Evolutionary conservation across 2,329 filamentous ascomycete genomes (phyloP), one percentile per base, ranked within the genome.

Genomic region (Emydomyces testavorans): DNA sequence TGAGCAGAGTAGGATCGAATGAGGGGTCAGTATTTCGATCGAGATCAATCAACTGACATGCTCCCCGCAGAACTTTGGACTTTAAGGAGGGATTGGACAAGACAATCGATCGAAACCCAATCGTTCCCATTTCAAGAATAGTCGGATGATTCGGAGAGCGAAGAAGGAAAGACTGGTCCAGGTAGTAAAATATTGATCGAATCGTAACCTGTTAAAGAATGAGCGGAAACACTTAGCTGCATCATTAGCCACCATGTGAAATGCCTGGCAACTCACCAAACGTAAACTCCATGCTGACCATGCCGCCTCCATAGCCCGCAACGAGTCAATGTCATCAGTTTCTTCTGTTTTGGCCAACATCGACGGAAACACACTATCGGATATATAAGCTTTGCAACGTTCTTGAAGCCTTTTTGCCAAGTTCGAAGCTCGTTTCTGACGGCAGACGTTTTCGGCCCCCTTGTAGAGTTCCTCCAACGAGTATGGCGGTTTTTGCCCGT

Each of bases 381-480:
- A 62, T 8, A 82, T 71, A 65, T 93, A 82, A 11, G 64, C 66
- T 51, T 82, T 79, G 60, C 83, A 86, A 54, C 77, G 76, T 8
- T 71, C 69, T 54, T 79, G 75, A 41, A 96, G 71, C 60, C 77
- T 74, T 34, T 75, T 71, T 57, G 81, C 84, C 46, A 95, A 67
- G 47, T 78, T 74, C 15, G 76, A 73, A 1, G 85, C 83, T 57
- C 80, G 77, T 1, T 82, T 84, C 57, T 84, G 83, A 46, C 87
- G 77, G 63, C 92, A 98, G 8, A 94, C 74, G 61, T 94, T 88
- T 72, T 98, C 92, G 1, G 94, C 86, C 3, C 85, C 86, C 41
- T 86, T 79, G 63, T 95, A 96, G 11, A 98, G 72, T 57, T 85
- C 82, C 65, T 96, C 92, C 31, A 94, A 72, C n/a, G 89, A 89